Evolutionary conservation across 352 stramenopile species (phyloP), one percentile per base, ranked within the genome.

Genomic region (Thraustochytrium striatum): DNA sequence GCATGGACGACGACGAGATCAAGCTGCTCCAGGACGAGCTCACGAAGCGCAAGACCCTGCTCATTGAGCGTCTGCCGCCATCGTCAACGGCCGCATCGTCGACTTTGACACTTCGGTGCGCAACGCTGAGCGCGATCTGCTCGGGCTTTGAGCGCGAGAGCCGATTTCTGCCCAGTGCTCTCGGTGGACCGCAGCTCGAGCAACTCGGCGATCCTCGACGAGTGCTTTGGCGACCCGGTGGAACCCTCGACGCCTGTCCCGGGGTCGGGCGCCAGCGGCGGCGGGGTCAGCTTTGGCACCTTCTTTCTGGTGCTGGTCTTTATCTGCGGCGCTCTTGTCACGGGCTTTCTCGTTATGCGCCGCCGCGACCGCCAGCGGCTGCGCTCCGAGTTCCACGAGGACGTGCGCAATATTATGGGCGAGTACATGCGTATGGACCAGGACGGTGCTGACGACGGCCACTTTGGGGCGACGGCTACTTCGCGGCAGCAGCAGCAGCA

Each of bases 361-460:
- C 9, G 25, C 0, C 65, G 65, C 25, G 65, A 75, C 21, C 11
- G 3, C 25, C 33, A 30, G 1, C 39, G 39, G 16, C 43, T 75
- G 44, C 65, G 65, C 1, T 30, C 44, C 32, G 65, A 75, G 25
- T 43, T 75, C 9, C 65, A 75, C 65, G 65, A 75, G 30, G 65
- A 75, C 30, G 41, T 75, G 8, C 65, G 65, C 21, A 75, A 75
- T 3, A 75, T 75, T 25, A 38, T 75, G 19, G 65, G 65, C 44
- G 65, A 75, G 32, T 75, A 75, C 65, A 38, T 75, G 43, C 65
- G 65, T 13, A 75, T 75, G 65, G 65, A 58, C 50, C 47, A 55
- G 25, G 41, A 61, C 9, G 65, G 25, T 25, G 16, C 41, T 41
- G 35, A 38, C 52, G 65, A 75, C 11, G 59, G 36, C 0, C 3